Evolutionary conservation across 148 eudicot genomes (phyloP), one percentile per base, ranked within the genome.

Genomic region (Drosera capensis): DNA sequence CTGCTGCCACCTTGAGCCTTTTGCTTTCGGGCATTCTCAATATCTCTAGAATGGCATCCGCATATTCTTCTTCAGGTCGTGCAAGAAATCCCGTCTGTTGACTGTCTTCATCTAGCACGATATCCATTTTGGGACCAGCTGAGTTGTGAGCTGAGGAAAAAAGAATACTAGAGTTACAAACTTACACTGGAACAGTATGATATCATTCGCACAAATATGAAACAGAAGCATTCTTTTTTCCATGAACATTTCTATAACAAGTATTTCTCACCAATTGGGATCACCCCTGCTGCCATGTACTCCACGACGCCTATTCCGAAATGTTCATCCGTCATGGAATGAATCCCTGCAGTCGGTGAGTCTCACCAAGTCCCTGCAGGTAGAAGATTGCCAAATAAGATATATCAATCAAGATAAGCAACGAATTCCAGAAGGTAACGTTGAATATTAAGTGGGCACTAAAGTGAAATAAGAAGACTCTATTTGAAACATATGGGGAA

Each of bases 261-360:
- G n/a, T n/a, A n/a, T n/a, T n/a, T n/a, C n/a, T n/a, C n/a, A 85
- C 99, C 99, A 24, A 92, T 92, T 29, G 99, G 95, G 60, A 85
- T 69, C 42, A 95, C 95, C 36, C 95, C 99, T 45, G 99, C 82
- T 31, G 95, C 99, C 94, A 92, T 85, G 61, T 71, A 85, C 66
- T 92, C 95, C 51, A 85, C 99, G 16, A 92, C 86, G 59, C 94
- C 57, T 35, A 85, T 92, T 60, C 99, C 99, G 60, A 92, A 90
- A 65, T 92, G 99, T 56, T 92, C 94, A 58, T 92, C 99, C 5
- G 61, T 74, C 99, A 85, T 92, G 18, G 95, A 68, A 67, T 92
- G 95, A 41, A 92, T 71, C 54, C 99, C 99, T 11, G 77, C 78
- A 56, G 58, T 51, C 35, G 99, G 85, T 60, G 34, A 92, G 86